These are phyloP conservation scores for Cichorium intybus DNA, from an alignment of 140 eudicot species.

Conservation along the genomic window DNA sequence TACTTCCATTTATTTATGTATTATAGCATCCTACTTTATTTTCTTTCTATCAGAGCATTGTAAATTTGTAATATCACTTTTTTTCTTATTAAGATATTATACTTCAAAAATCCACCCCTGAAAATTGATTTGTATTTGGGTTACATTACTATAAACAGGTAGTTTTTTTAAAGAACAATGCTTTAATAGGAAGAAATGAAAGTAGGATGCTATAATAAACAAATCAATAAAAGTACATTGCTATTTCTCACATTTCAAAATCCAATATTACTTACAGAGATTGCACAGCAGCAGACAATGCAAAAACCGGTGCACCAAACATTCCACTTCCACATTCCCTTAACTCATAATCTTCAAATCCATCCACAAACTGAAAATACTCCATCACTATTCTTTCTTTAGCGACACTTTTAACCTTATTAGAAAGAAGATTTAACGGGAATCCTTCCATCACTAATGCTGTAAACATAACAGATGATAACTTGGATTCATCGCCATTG, in stretches of 20 bases:
- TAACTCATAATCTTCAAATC: conserved; percentile 33
- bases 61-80: no score
- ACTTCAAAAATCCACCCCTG: no score
- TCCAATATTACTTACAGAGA: conserved; percentile 56
- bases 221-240: background rate
- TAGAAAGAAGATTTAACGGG: conserved; percentile 63
- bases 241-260: background rate
- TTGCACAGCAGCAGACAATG: conserved; percentile 68
- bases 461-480: conserved; percentile 39
- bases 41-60: no score
- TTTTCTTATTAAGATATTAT: no score
- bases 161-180: no score
- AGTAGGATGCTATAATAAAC: background rate
- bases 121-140: no score
- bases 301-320: conserved; percentile 71
- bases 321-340: conserved; percentile 29
- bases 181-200: no score
- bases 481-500: conserved; percentile 31
- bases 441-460: conserved; percentile 89
- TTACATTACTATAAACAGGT: no score
- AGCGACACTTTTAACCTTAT: conserved; percentile 55
- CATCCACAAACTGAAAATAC: conserved; percentile 61
- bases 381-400: conserved; percentile 53
- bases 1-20: no score
- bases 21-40: no score